phyloP scores from a whole-genome alignment of 495 filamentous ascomycete species.

The Lentithecium fluviatile region DNA sequence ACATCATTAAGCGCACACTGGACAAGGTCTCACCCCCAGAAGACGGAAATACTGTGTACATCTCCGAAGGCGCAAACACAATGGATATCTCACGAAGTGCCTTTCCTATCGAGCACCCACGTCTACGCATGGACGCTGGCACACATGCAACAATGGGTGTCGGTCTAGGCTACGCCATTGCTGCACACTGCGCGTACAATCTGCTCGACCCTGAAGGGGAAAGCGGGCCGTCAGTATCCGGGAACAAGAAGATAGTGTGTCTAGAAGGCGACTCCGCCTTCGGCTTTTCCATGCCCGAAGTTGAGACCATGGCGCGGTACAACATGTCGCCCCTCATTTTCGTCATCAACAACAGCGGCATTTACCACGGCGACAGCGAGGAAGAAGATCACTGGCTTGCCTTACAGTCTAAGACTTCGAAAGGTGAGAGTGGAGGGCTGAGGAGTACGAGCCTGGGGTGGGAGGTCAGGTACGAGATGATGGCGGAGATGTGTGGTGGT shows the following conservation, averaged over 20 bases:
- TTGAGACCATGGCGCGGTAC: slow-evolving; percentile 65
- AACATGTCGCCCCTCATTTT: slow-evolving; percentile 60
- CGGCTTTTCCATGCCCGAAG: slow-evolving; percentile 59
- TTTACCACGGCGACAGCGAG: slow-evolving; percentile 59
- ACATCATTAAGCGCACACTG: slow-evolving; percentile 53
- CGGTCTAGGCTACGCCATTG: slow-evolving; percentile 62
- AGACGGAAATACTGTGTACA: slow-evolving; percentile 56
- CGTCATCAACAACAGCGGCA: slow-evolving; percentile 64
- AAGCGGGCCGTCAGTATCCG: slow-evolving; percentile 22
- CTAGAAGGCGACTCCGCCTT: slow-evolving; percentile 67
- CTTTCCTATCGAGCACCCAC: slow-evolving; percentile 58
- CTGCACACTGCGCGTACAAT: slow-evolving; percentile 62
- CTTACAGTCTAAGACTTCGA: slow-evolving; percentile 45
- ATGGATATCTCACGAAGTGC: slow-evolving; percentile 65
- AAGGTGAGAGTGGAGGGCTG: slow-evolving; percentile 42
- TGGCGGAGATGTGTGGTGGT: slow-evolving; percentile 59
- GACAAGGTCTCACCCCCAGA: slow-evolving; percentile 44
- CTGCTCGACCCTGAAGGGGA: slow-evolving; percentile 33
- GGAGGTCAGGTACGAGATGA: slow-evolving; percentile 57
- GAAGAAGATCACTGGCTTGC: slow-evolving; percentile 45
- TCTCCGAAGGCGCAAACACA: slow-evolving; percentile 66
- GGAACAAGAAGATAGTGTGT: slow-evolving; percentile 58
- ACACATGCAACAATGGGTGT: slow-evolving; percentile 69
- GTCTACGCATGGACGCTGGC: slow-evolving; percentile 62
- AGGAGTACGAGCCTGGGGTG: slow-evolving; percentile 58